Percentiles rank a stretch among this genome's conserved stretches.
phyloP scores from a whole-genome alignment of 441 rosid species.

The Capsella rubella region DNA sequence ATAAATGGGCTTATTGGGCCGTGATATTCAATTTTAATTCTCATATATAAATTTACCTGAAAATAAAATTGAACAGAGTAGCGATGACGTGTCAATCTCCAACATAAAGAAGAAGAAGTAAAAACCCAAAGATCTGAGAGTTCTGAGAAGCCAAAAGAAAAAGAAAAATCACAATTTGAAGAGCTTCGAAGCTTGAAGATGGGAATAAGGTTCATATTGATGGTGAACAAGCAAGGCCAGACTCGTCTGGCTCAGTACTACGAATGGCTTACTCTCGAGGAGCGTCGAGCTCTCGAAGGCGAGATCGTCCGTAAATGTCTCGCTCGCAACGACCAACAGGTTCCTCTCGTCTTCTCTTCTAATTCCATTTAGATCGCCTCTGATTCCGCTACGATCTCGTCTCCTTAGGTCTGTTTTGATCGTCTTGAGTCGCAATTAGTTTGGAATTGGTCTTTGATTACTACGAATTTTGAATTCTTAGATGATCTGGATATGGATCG shows the following conservation, averaged over 20 bases:
- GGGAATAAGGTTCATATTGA: slow-evolving; percentile 96
- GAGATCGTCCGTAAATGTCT: slow-evolving; percentile 99
- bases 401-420: not conserved
- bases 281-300: slow-evolving; percentile 97
- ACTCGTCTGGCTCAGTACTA: slow-evolving; percentile 98
- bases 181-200: slow-evolving; percentile 41
- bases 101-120: not conserved
- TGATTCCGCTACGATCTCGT: slow-evolving; percentile 24
- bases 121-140: slow-evolving; percentile 22
- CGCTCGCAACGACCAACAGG: slow-evolving; percentile 97
- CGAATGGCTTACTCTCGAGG: slow-evolving; percentile 98
- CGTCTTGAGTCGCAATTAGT: not conserved
- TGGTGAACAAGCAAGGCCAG: slow-evolving; percentile 98
- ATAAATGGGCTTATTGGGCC: slow-evolving; percentile 19
- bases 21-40: not conserved
- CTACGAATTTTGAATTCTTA: not conserved
- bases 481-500: not conserved
- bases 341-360: slow-evolving; percentile 30
- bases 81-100: slow-evolving; percentile 20
- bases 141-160: not conserved
- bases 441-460: slow-evolving; percentile 11
- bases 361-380: not conserved
- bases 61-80: not conserved
- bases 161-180: not conserved
- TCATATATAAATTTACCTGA: not conserved